These are phyloP conservation scores for Sporothrix variecibatus DNA, from an alignment of 2,329 filamentous ascomycete species.

Conservation along the genomic window DNA sequence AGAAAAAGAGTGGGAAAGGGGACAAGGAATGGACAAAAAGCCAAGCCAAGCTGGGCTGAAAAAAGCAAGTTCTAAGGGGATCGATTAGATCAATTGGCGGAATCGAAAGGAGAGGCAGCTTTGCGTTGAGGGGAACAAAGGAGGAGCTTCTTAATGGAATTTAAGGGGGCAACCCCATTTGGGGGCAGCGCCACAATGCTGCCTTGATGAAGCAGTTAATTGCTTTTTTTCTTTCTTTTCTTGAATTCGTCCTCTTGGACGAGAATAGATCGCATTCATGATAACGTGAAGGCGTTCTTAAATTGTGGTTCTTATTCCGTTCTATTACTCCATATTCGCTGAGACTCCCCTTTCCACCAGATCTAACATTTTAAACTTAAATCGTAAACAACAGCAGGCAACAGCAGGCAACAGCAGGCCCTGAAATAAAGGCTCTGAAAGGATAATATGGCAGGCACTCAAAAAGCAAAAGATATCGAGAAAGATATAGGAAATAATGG, in stretches of 20 bases:
- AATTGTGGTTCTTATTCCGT: not conserved
- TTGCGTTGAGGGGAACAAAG: not conserved
- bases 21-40: not conserved
- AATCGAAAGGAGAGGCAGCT: not conserved
- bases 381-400: not conserved
- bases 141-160: not conserved
- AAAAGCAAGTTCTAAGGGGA: not conserved
- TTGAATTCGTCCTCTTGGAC: not conserved
- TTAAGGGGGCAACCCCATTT: not conserved
- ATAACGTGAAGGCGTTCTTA: not conserved
- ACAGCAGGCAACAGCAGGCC: not conserved
- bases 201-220: not conserved
- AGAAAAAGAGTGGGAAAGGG: not conserved
- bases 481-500: not conserved
- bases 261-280: too few species aligned
- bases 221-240: not conserved
- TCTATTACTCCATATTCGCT: not conserved
- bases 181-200: not conserved
- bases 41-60: conserved; percentile 1
- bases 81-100: not conserved
- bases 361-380: not conserved
- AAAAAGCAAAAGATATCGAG: not conserved
- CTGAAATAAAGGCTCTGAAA: not conserved
- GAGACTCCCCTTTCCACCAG: not conserved
- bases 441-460: not conserved